Conservation (phyloP, 116 monocot species). For the Zostera marina region DNA sequence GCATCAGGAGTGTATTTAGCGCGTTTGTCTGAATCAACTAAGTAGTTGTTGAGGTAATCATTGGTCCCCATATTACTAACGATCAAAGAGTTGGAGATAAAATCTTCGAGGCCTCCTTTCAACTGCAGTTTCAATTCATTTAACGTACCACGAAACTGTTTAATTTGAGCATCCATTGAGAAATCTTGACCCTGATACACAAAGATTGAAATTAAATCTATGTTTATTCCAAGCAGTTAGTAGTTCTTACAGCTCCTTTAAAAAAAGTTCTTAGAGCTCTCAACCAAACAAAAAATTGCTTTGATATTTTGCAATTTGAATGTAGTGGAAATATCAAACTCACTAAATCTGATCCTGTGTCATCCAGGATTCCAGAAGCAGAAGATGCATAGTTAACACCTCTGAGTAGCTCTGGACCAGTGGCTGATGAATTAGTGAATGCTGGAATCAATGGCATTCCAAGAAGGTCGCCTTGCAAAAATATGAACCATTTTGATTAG, state of each 20-base stretch:
- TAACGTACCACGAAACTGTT: conserved; percentile 43
- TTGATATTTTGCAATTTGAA: too few relatives aligned
- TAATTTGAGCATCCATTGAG: conserved; percentile 58
- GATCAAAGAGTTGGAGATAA: conserved; percentile 31
- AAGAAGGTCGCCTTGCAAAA: conserved; percentile 21
- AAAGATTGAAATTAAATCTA: background rate
- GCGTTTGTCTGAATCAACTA: conserved; percentile 46
- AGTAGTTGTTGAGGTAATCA: conserved; percentile 78
- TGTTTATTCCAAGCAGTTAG: too few relatives aligned
- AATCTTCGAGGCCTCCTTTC: conserved; percentile 15
- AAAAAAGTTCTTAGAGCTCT: too few relatives aligned
- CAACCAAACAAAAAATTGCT: too few relatives aligned
- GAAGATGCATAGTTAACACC: conserved; percentile 72
- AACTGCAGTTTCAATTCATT: conserved; percentile 25
- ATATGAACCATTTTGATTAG: background rate
- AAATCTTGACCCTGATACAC: conserved; percentile 26
- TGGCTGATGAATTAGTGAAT: conserved; percentile 30
- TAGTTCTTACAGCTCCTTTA: too few relatives aligned
- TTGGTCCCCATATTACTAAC: conserved; percentile 64
- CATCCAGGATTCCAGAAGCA: conserved; percentile 45
- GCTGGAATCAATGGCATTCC: conserved; percentile 53
- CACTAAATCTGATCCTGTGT: conserved; percentile 20
- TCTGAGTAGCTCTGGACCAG: conserved; percentile 8
- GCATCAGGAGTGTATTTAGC: conserved; percentile 25
- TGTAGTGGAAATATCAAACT: background rate